Evolutionary conservation across 2,329 filamentous ascomycete genomes (phyloP).

Genomic region (Neofusicoccum umdonicola): DNA sequence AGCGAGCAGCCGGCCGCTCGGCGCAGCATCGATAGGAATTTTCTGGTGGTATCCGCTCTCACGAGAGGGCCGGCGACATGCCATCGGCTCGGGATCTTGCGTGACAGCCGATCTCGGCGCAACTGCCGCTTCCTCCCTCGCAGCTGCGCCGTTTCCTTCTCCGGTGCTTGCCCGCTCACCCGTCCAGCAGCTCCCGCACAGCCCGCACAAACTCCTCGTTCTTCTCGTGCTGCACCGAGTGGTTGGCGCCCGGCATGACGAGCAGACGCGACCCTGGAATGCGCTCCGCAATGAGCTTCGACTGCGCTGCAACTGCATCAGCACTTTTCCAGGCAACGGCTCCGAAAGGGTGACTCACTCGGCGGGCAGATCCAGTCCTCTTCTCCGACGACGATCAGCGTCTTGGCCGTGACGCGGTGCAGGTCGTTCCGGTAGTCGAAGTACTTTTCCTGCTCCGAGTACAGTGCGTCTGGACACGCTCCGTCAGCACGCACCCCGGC

Average conservation of each 20-base stretch:
- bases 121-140: too few relatives aligned
- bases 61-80: background rate
- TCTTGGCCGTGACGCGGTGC: conserved; percentile 32
- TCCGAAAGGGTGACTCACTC: background rate
- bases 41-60: too few relatives aligned
- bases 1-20: too few relatives aligned
- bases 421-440: conserved; percentile 38
- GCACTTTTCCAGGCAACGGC: background rate
- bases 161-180: background rate
- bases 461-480: conserved; percentile 32
- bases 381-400: conserved; percentile 38
- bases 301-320: conserved; percentile 23
- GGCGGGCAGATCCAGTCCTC: conserved; percentile 43
- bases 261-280: conserved; percentile 30
- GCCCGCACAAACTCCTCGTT: conserved; percentile 27
- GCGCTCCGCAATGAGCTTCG: conserved; percentile 29
- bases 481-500: too few relatives aligned
- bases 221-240: conserved; percentile 39
- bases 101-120: conserved; percentile 12
- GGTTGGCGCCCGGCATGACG: conserved; percentile 33
- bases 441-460: conserved; percentile 37
- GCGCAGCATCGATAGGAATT: too few relatives aligned
- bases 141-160: too few relatives aligned
- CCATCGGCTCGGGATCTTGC: conserved; percentile 9
- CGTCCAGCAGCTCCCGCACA: conserved; percentile 17